phyloP scores from a whole-genome alignment of 2,329 filamentous ascomycete species.

The Chrysoporthe cubensis region DNA sequence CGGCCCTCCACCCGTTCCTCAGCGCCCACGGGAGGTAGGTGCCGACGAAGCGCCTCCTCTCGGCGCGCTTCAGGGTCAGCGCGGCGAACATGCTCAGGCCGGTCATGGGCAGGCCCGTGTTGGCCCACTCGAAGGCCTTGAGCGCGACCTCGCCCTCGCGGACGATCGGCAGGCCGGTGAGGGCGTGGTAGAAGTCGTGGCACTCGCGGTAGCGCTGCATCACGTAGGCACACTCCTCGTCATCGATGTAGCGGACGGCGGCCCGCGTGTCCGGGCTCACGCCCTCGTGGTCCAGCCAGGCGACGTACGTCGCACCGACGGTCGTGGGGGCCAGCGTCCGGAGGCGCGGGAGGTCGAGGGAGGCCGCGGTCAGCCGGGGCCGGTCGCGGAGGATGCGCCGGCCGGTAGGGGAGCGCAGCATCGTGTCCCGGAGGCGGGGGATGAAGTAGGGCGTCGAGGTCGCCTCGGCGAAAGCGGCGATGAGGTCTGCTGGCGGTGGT shows the following conservation, averaged over 20 bases:
- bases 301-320: constrained; percentile 81
- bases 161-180: constrained; percentile 87
- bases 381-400: constrained; percentile 89
- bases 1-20: constrained; percentile 73
- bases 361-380: constrained; percentile 82
- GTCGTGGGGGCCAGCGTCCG: constrained; percentile 72
- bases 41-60: constrained; percentile 73
- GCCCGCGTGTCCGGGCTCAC: constrained; percentile 90
- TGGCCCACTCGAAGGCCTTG: constrained; percentile 96
- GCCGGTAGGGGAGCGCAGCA: constrained; percentile 83
- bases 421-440: constrained; percentile 84
- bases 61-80: constrained; percentile 80
- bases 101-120: constrained; percentile 94
- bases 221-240: constrained; percentile 95
- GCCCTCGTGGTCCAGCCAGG: constrained; percentile 92
- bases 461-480: constrained; percentile 90
- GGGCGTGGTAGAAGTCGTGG: constrained; percentile 96
- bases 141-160: constrained; percentile 97
- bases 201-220: constrained; percentile 98
- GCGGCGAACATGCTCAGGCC: constrained; percentile 84
- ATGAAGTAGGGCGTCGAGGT: constrained; percentile 96
- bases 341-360: constrained; percentile 68
- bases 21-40: constrained; percentile 92
- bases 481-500: constrained; percentile 67
- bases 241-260: constrained; percentile 85